Conservation (phyloP, 805 yeast species). For the Metschnikowia proteae region DNA sequence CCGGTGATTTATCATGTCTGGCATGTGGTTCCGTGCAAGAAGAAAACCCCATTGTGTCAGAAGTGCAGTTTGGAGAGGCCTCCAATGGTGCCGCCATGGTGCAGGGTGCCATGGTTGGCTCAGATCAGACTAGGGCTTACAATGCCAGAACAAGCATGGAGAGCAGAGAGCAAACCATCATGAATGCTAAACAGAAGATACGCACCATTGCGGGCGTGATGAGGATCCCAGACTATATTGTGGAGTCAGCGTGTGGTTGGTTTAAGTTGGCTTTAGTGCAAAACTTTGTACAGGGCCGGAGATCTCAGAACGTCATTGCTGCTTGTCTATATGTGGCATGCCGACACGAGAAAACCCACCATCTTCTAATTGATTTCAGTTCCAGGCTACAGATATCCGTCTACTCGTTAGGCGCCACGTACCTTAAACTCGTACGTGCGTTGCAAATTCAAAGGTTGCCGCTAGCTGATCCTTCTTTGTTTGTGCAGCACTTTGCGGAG, state of each 20-base stretch:
- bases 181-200: slow-evolving; percentile 77
- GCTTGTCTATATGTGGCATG: slow-evolving; percentile 95
- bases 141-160: slow-evolving; percentile 72
- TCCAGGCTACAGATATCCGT: slow-evolving; percentile 87
- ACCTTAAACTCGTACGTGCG: slow-evolving; percentile 84
- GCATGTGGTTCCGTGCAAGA: slow-evolving; percentile 84
- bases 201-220: slow-evolving; percentile 76
- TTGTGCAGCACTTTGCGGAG: slow-evolving; percentile 91
- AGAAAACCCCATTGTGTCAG: slow-evolving; percentile 93
- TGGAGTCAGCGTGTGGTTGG: slow-evolving; percentile 87
- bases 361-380: slow-evolving; percentile 93
- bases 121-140: slow-evolving; percentile 77
- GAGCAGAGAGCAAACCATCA: slow-evolving; percentile 83
- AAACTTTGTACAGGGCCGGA: slow-evolving; percentile 94
- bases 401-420: slow-evolving; percentile 93
- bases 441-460: slow-evolving; percentile 77
- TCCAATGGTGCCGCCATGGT: slow-evolving; percentile 93
- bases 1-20: slow-evolving; percentile 76
- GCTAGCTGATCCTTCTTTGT: slow-evolving; percentile 88
- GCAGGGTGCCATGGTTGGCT: slow-evolving; percentile 89
- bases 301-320: slow-evolving; percentile 92
- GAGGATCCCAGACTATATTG: slow-evolving; percentile 75
- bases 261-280: slow-evolving; percentile 80
- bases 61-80: slow-evolving; percentile 90
- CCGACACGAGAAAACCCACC: slow-evolving; percentile 84